phyloP scores from a whole-genome alignment of 345 rosid species.

The Populus alba region DNA sequence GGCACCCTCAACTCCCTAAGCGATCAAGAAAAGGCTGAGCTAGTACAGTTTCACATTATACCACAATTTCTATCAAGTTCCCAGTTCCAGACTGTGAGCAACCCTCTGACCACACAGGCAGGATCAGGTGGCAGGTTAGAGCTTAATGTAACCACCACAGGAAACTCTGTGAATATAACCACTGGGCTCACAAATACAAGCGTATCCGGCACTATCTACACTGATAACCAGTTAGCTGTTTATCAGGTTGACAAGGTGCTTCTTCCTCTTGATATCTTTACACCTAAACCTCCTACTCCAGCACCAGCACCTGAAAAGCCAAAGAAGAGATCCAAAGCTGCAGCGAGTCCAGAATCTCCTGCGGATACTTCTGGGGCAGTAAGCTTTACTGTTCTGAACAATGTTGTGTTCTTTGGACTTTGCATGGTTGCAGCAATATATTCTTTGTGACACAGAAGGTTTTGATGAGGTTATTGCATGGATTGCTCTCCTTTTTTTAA shows the following conservation, averaged over 20 bases:
- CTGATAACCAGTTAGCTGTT: neutral
- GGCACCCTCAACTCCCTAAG: conserved; percentile 42
- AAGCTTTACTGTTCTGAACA: neutral
- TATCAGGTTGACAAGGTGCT: neutral
- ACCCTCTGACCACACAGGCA: conserved; percentile 42
- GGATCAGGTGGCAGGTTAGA: conserved; percentile 29
- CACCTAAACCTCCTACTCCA: neutral
- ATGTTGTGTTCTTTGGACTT: neutral
- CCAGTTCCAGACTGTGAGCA: conserved; percentile 45
- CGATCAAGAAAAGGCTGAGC: conserved; percentile 31
- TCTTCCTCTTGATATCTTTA: neutral
- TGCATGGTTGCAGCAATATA: neutral
- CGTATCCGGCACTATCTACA: neutral
- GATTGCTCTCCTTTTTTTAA: neutral
- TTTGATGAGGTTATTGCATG: neutral
- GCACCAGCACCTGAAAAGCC: neutral
- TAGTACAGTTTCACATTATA: conserved; percentile 40
- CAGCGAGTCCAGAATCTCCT: neutral
- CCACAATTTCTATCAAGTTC: conserved; percentile 24
- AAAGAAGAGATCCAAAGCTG: neutral
- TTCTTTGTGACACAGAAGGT: neutral
- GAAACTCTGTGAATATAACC: conserved; percentile 37
- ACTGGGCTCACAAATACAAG: conserved; percentile 24
- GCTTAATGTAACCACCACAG: conserved; percentile 30
- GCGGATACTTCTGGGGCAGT: neutral